Evolutionary conservation across 305 asterid species (phyloP).

Genomic region (Rubia tinctorum): DNA sequence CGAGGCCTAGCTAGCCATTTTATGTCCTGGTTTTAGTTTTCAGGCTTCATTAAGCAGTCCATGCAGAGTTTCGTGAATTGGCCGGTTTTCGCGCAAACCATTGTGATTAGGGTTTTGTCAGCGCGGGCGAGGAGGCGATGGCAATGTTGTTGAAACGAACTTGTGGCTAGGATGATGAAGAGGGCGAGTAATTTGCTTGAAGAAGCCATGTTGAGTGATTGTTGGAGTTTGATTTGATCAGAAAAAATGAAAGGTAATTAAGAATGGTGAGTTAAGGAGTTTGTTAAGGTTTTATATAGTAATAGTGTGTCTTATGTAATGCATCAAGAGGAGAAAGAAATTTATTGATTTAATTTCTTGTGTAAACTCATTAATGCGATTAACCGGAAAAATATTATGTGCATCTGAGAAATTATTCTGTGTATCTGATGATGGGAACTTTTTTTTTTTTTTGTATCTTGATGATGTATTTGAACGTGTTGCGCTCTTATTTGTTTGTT

Average conservation of each 20-base stretch:
- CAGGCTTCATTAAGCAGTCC: neutral
- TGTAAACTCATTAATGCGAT: no score
- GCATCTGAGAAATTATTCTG: neutral
- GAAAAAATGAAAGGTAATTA: neutral
- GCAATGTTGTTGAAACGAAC: neutral
- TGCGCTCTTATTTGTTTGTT: no score
- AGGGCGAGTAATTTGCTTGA: neutral
- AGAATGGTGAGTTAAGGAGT: no score
- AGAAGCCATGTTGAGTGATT: neutral
- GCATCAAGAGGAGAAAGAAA: no score
- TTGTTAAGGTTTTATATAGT: no score
- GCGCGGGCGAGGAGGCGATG: neutral
- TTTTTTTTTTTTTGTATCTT: no score
- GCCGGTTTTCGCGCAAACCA: slow-evolving; percentile 11
- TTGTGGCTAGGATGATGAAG: neutral
- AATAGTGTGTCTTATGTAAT: no score
- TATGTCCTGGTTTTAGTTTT: neutral
- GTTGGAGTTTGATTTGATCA: no score
- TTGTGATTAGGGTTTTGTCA: neutral
- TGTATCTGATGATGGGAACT: neutral
- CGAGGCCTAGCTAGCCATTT: neutral
- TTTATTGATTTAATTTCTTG: no score
- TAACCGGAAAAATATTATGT: no score
- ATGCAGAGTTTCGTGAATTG: neutral
- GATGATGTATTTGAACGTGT: neutral